Conservation (phyloP, 495 filamentous ascomycete species). For the Xylaria venustula region DNA sequence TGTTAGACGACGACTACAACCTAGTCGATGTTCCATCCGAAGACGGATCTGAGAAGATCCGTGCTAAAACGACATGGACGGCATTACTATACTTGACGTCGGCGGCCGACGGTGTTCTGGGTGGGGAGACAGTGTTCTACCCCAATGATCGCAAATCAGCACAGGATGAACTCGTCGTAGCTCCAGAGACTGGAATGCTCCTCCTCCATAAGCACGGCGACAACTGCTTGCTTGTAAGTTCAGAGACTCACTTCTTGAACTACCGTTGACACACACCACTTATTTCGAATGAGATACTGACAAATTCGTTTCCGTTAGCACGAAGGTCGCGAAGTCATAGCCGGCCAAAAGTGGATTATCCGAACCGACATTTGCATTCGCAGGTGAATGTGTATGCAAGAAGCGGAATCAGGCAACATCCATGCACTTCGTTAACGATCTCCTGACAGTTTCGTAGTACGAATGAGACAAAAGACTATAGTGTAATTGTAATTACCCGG, state of each 20-base stretch:
- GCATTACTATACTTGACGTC: slow-evolving; percentile 84
- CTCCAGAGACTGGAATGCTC: slow-evolving; percentile 76
- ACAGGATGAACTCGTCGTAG: slow-evolving; percentile 63
- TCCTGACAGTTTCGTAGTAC: not conserved
- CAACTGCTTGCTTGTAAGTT: slow-evolving; percentile 69
- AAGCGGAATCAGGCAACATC: not conserved
- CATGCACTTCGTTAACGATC: not conserved
- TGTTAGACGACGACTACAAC: slow-evolving; percentile 29
- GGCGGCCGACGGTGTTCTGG: slow-evolving; percentile 62
- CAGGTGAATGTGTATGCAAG: slow-evolving; percentile 6
- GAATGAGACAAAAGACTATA: not conserved
- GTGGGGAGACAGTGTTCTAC: slow-evolving; percentile 93
- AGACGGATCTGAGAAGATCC: slow-evolving; percentile 73
- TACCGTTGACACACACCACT: not conserved
- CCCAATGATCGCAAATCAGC: slow-evolving; percentile 61
- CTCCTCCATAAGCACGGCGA: slow-evolving; percentile 87
- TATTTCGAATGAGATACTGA: not conserved
- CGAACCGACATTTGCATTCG: slow-evolving; percentile 79
- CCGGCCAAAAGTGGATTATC: slow-evolving; percentile 92
- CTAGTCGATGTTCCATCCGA: slow-evolving; percentile 46
- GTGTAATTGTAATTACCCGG: not conserved
- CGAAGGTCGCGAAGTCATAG: slow-evolving; percentile 75
- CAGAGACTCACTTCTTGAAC: not conserved
- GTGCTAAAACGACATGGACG: slow-evolving; percentile 89
- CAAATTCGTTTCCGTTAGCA: slow-evolving; percentile 43